Percentiles rank a stretch among this genome's conserved stretches.
These are phyloP conservation scores for Evernia prunastri DNA, from an alignment of 495 filamentous ascomycete species.

Conservation along the genomic window DNA sequence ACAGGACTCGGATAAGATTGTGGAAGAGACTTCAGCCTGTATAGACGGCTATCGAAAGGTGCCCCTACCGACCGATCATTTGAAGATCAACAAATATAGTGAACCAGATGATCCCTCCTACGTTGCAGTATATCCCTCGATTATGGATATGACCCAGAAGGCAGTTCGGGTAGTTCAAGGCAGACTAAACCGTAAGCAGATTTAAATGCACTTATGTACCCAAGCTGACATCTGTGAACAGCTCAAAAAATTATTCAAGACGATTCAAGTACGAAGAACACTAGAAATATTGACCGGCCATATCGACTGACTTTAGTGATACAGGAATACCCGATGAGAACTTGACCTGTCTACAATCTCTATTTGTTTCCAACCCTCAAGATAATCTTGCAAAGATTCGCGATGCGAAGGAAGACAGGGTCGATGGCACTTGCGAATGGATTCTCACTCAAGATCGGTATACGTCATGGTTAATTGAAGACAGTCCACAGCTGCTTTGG, in stretches of 20 bases:
- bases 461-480: constrained; percentile 34
- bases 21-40: constrained; percentile 5
- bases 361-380: constrained; percentile 5
- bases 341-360: not conserved
- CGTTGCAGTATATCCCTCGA: not conserved
- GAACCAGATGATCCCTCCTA: constrained; percentile 7
- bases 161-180: not conserved
- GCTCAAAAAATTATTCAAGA: not conserved
- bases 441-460: constrained; percentile 35
- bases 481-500: constrained; percentile 35
- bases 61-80: constrained; percentile 7
- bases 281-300: not conserved
- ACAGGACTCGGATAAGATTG: not conserved
- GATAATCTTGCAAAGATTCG: constrained; percentile 5
- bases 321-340: not conserved
- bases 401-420: constrained; percentile 27
- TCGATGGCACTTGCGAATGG: constrained; percentile 45
- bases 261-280: not conserved
- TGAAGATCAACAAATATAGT: constrained; percentile 11
- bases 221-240: constrained; percentile 1
- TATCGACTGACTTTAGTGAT: not conserved
- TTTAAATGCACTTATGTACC: not conserved
- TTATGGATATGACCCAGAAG: constrained; percentile 8
- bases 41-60: constrained; percentile 13
- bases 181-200: constrained; percentile 5